Evolutionary conservation across 73 alveolate genomes (phyloP), one percentile per base, ranked within the genome.

Genomic region (Effrenium voratum): DNA sequence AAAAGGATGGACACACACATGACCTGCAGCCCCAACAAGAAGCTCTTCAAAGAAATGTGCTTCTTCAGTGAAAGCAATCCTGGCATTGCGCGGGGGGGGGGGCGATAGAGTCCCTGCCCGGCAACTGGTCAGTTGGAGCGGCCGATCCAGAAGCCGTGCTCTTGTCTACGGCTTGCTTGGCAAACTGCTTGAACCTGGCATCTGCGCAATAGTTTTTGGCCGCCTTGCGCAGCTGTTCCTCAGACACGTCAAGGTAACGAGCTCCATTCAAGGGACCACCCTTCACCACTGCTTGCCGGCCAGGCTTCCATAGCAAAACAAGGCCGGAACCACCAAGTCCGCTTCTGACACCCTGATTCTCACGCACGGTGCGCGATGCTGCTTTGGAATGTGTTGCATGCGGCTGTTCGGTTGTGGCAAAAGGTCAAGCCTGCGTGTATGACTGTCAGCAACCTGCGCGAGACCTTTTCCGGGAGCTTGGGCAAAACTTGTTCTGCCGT

Each of bases 231-330:
- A 44, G 5, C 24, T 79, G 70, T 19, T 79, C 91, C 19, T 12
- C 24, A 12, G 70, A 10, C 2, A 79, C 70, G 19, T 79, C 91
- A 22, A 19, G 5, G 46, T 46, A 79, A 4, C 68, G 45, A 2
- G 91, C 91, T 0, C 91, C 91, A 22, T 46, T 44, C 12, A 79
- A 68, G 46, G 91, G 91, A 0, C 91, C 91, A 5, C 46, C 68
- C 5, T 28, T 38, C 3, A 79, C 91, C 47, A 22, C 45, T 2
- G 45, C 70, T 24, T 46, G 81, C 6, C 6, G 81, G 81, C 24
- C 76, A 22, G 40, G 30, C 30, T 32, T 6, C 68, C 2, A 44
- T 26, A 0, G 46, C 70, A 0, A 4, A 32, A 3, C 63, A 6
- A 3, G 47, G 44, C 34, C 24, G 34, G 2, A 79, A 3, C 38